Base-by-base conservation (phyloP, 768 basidiomycete genomes). In the Boletus rex-veris region DNA sequence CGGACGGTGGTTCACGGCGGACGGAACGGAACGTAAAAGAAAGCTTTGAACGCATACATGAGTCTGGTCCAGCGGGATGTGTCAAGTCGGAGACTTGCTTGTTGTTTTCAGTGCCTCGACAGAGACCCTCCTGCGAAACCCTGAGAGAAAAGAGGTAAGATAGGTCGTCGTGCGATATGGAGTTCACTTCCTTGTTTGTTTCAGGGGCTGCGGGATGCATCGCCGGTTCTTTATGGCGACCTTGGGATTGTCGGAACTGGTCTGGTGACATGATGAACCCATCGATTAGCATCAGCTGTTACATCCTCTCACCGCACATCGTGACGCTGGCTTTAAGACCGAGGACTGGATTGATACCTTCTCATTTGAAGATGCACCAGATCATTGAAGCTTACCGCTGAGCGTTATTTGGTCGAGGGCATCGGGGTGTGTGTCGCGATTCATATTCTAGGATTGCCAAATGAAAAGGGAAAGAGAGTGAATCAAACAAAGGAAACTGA, bases 41-140 rank as follows among this genome's bases (percentile, higher is more conserved):
- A 71, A 61, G 19, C 81, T 82, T 57, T 37, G 9, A 48, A 39
- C 53, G 61, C 58, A 66, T 59, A 69, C 54, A 67, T 59, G 54
- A 56, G 37, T 38, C 50, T 52, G 28, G 19, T 48, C 7, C 35
- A 37, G 45, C 18, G 30, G 21, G 21, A 33, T 21, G 7, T 21
- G 18, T 6, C 14, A 24, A 48, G 30, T 12, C 4, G 18, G 45
- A 50, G 8, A 75, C 84, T 71, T 67, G 86, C 88, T 84, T 70
- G 30, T 77, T 73, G 31, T 73, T 71, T 31, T 83, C 83, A 24
- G 75, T 74, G 19, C 72, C 78, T 63, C 83, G 85, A 41, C 84
- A 82, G 26, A 80, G 48, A 40, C 42, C 21, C 39, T 52, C 52
- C 28, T 33, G 58, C 35, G 38, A 36, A 21, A 52, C 46, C 35